Evolutionary conservation across 2,329 filamentous ascomycete genomes (phyloP), one percentile per base, ranked within the genome.

Genomic region (Keithomyces neogunnii): DNA sequence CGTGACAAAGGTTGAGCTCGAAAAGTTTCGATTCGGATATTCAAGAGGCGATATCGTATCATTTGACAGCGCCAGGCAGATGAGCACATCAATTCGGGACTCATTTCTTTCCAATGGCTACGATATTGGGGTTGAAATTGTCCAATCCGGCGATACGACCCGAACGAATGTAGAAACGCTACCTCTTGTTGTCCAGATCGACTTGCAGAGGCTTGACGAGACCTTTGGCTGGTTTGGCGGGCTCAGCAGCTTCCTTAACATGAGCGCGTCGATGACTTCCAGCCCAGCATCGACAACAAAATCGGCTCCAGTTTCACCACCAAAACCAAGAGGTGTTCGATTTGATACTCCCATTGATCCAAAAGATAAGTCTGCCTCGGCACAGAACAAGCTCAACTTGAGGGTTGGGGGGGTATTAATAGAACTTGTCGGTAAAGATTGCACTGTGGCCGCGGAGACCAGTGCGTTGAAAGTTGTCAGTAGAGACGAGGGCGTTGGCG

Each of bases 211-310:
- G 51, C 71, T 97, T 28, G 93, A 97, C 59, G 90, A 96, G 60
- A 88, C 88, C 0, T 83, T 97, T 53, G 82, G 82, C 51, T 89
- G 88, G 76, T 91, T 96, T 67, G 93, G 93, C 36, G 93, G 93
- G 0, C 73, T 99, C 43, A 96, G 91, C 65, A 89, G 90, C 57
- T 86, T 99, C 49, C 73, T 99, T 43, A 95, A 93, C 60, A 80
- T 96, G 65, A 88, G 90, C 55, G 87, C 81, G 53, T 96, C 92
- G 0, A 86, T 95, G 56, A 82, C 85, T 9, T 90, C 88, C 1
- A 86, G 81, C 53, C 77, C 81, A n/a, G 81, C 84, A 1, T 70
- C 73, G 11, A 66, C 65, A 3, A 65, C 64, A 2, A 65, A 69
- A 35, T 67, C 68, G 43, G 60, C 59, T 6, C 63, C 69, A 3